Base-by-base conservation (phyloP, 2,329 filamentous ascomycete genomes). In the Mycocentrospora acerina region DNA sequence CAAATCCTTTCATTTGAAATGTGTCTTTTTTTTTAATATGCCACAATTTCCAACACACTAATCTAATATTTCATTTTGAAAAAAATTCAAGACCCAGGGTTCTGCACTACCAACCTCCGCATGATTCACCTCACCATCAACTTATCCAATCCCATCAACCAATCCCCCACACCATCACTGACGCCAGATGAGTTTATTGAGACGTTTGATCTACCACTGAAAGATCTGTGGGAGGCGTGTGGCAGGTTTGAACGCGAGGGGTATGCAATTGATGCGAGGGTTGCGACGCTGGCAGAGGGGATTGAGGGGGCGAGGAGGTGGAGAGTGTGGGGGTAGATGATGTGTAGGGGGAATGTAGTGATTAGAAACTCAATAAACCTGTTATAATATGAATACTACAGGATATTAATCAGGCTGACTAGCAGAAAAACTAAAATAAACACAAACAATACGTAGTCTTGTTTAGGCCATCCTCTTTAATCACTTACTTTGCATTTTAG, bases 161-260 rank as follows among this genome's bases (percentile, higher is more conserved):
- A 83, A 60, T 73, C 86, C 36, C 81, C 80, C 1, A 48, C 82
- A 62, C 82, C 86, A 0, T 71, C 85, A 59, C 73, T 90, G 6
- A 86, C 91, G 60, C 86, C 90, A 17, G 84, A 82, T 47, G 87
- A 91, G 68, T 90, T 90, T 60, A 90, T 91, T 57, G 86, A 90
- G 62, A 83, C 83, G 24, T 90, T 91, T 56, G 80, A 78, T 7
- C 75, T 88, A 7, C 83, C 82, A 5, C 60, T 91, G 29, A 71
- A 67, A 14, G 71, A 76, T 11, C 65, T 91, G 26, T 89, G 84
- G 71, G 75, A 75, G 0, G 81, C 85, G 59, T 83, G 83, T 59
- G 80, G 81, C 62, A 76, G 66, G 48, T 71, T 90, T 1, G 86
- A 90, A 59, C 70, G 71, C 2, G 72, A 88, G 48, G 88, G 88